These are phyloP conservation scores for Choiromyces venosus DNA, from an alignment of 495 filamentous ascomycete species.

Conservation along the genomic window DNA sequence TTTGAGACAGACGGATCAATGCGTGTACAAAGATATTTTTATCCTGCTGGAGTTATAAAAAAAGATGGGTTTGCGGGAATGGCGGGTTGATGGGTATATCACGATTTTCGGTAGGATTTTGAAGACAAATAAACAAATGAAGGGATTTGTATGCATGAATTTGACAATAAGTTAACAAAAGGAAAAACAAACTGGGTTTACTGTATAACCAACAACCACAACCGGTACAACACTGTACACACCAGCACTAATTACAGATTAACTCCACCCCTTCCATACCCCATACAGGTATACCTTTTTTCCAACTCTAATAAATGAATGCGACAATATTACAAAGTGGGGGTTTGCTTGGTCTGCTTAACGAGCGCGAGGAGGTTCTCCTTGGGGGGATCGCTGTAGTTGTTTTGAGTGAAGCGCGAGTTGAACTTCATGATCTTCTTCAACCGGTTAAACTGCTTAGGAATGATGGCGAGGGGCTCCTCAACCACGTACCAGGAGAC, in stretches of 20 bases:
- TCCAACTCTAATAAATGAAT: background rate
- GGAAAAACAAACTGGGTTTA: background rate
- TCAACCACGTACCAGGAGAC: slow-evolving; percentile 56
- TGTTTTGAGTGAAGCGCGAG: slow-evolving; percentile 54
- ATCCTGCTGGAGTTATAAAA: background rate
- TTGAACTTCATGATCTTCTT: slow-evolving; percentile 62
- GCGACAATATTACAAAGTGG: background rate
- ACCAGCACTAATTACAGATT: background rate
- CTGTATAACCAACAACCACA: background rate
- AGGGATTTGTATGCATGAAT: background rate
- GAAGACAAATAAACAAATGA: background rate
- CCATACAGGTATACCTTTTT: background rate
- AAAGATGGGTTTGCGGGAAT: background rate
- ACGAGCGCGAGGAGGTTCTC: slow-evolving; percentile 19
- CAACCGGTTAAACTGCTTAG: slow-evolving; percentile 50
- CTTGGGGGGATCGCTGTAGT: background rate
- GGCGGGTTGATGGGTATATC: background rate
- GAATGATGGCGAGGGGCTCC: slow-evolving; percentile 50
- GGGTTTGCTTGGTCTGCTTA: background rate
- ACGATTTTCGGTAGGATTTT: background rate
- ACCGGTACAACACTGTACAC: too few species aligned
- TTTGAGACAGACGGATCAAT: background rate
- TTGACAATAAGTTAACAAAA: background rate
- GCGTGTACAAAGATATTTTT: background rate
- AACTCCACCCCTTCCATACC: background rate